These are phyloP conservation scores for Debaryomycetaceae sp. DNA, from an alignment of 1,139 yeast genomes.

Conservation along the genomic window DNA sequence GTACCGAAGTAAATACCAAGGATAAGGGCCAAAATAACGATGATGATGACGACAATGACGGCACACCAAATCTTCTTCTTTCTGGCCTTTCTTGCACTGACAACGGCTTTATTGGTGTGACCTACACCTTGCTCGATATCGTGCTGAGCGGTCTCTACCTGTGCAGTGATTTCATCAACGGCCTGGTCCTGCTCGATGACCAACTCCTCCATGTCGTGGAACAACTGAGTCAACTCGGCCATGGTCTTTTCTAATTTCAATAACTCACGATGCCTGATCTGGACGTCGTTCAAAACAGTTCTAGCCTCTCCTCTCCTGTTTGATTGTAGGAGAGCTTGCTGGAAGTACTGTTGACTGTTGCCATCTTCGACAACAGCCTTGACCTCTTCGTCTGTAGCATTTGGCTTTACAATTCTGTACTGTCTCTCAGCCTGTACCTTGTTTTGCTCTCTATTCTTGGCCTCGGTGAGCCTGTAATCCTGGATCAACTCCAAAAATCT, in stretches of 20 bases:
- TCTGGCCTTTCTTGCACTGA: slow-evolving; percentile 85
- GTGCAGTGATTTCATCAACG: slow-evolving; percentile 78
- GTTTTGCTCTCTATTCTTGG: slow-evolving; percentile 79
- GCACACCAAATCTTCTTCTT: slow-evolving; percentile 89
- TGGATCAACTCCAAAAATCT: slow-evolving; percentile 84
- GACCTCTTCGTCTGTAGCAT: slow-evolving; percentile 83
- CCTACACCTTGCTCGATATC: slow-evolving; percentile 95
- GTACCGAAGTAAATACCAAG: slow-evolving; percentile 48
- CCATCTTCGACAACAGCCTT: slow-evolving; percentile 81
- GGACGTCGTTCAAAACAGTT: slow-evolving; percentile 93
- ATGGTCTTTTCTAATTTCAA: slow-evolving; percentile 92
- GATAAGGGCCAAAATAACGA: slow-evolving; percentile 66
- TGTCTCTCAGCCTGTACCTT: slow-evolving; percentile 90
- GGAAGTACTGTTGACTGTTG: slow-evolving; percentile 86
- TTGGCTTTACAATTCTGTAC: slow-evolving; percentile 88
- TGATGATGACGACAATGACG: slow-evolving; percentile 56
- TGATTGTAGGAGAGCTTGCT: slow-evolving; percentile 87
- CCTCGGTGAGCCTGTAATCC: slow-evolving; percentile 82
- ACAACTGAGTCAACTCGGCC: slow-evolving; percentile 92
- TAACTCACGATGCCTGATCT: slow-evolving; percentile 92
- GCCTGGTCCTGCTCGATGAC: slow-evolving; percentile 95
- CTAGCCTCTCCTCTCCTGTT: slow-evolving; percentile 97
- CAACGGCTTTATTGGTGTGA: slow-evolving; percentile 88
- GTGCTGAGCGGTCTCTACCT: slow-evolving; percentile 78
- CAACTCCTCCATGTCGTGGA: slow-evolving; percentile 94